Base-by-base conservation (phyloP, 306 rosid species). In the Oemleria cerasiformis region DNA sequence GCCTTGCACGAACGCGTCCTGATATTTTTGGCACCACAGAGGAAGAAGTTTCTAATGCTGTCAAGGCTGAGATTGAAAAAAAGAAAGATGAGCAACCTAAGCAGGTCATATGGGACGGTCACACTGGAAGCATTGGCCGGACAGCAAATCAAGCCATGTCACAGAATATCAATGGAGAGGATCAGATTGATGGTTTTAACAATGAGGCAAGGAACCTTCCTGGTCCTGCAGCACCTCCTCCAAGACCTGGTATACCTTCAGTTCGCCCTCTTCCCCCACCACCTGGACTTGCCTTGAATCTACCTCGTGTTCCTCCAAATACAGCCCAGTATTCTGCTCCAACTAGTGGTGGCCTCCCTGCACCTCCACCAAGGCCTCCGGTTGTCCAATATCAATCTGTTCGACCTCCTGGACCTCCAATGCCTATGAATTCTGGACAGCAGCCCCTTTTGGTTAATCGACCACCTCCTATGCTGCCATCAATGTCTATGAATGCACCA, bases 91-190 rank as follows among this genome's bases (percentile, higher is more conserved):
- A 91, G 80, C 97, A 94, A 72, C 95, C 98, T 47, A 89, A 94
- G 83, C 97, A 91, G 81, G 98, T 94, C 76, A 94, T 94, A 80
- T 94, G 97, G 98, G 98, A 94, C 78, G 98, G 98, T 73, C 98
- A 94, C 82, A 86, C 93, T 44, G 97, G 98, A 68, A 94, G 98
- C 79, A 94, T 94, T 73, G 96, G 96, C 58, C 97, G 95, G 13
- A 91, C 96, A 50, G 96, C 97, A 30, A 94, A 87, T 80, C 97
- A 91, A 73, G 97, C 98, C 65, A 83, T 93, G 96, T 88, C 97
- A 15, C 97, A 91, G 59, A 89, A 72, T 83, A 65, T 89, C 11
- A 84, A 76, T 2, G 84, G 86, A 34, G 98, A 91, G 81, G 97
- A 87, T 77, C 96, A 62, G 71, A 87, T 60, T 71, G 89, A 85